A percentile compares a stretch with the other conserved stretches of the same genome.
Evolutionary conservation across 2,329 filamentous ascomycete species (phyloP).

Genomic region (Cordyceps farinosa): DNA sequence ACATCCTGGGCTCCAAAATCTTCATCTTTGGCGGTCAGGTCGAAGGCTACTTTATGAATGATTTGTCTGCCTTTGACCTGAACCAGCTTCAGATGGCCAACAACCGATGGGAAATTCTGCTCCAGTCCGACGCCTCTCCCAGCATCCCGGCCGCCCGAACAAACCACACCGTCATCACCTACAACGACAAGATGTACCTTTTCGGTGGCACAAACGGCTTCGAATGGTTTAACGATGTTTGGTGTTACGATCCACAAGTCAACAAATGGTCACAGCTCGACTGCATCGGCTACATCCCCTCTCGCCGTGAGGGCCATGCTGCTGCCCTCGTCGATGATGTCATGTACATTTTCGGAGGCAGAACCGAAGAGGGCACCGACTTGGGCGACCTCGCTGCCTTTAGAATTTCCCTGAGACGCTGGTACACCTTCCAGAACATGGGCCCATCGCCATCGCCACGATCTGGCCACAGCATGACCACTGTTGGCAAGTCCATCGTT

Average conservation of each 20-base stretch:
- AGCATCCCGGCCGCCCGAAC: slow-evolving; percentile 80
- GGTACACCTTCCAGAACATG: slow-evolving; percentile 99
- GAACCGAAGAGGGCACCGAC: slow-evolving; percentile 89
- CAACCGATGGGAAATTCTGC: slow-evolving; percentile 93
- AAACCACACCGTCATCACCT: slow-evolving; percentile 90
- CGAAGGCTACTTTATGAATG: slow-evolving; percentile 97
- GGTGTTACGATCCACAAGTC: slow-evolving; percentile 82
- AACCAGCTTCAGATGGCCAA: slow-evolving; percentile 88
- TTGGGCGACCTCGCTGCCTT: slow-evolving; percentile 87
- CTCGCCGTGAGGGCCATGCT: slow-evolving; percentile 89
- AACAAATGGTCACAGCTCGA: slow-evolving; percentile 88
- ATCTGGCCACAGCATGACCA: slow-evolving; percentile 97
- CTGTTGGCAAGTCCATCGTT: slow-evolving; percentile 86
- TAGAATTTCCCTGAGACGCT: slow-evolving; percentile 71
- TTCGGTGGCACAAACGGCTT: slow-evolving; percentile 96
- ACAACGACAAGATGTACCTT: slow-evolving; percentile 90
- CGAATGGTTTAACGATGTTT: slow-evolving; percentile 98
- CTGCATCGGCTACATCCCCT: slow-evolving; percentile 96
- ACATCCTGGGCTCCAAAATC: slow-evolving; percentile 94
- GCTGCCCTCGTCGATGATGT: slow-evolving; percentile 92
- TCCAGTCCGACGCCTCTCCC: slow-evolving; percentile 55
- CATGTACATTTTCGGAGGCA: slow-evolving; percentile 98
- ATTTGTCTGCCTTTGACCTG: slow-evolving; percentile 89
- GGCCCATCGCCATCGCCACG: slow-evolving; percentile 89
- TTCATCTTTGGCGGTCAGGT: slow-evolving; percentile 98